Evolutionary conservation across 768 basidiomycete species (phyloP), one percentile per base, ranked within the genome.

Genomic region (Punctularia strigosozonata): DNA sequence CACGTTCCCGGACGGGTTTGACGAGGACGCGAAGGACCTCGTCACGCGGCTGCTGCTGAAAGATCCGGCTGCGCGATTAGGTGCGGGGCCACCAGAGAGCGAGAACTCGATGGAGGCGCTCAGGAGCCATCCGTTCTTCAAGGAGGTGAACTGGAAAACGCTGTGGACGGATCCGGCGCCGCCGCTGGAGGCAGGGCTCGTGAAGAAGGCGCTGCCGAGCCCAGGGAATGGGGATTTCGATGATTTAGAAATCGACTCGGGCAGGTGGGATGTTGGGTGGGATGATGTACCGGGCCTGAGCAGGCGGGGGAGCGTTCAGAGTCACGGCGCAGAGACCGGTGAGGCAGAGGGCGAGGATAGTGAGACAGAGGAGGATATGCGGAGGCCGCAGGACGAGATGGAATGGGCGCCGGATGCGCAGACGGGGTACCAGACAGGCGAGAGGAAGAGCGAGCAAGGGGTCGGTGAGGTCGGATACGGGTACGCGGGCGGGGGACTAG

Each of bases 1-100:
- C 61, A 66, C 73, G 17, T 87, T 91, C 53, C 90, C 94, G 0
- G 78, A 81, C 6, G 81, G 75, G 1, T 92, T 95, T 50, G 87
- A 94, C 50, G 63, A 69, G 32, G 69, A 80, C 28, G 90, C 89
- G 4, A 73, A 75, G 47, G 86, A 89, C 57, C 66, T 99, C 34
- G 71, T 98, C 15, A 66, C 74, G 49, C 68, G 66, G 40, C 69
- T 98, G 4, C 61, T 99, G 46, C 65, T 77, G 21, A 64, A 61
- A 14, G 72, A 84, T 36, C 80, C 82, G 1, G 42, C 51, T 10
- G 63, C 72, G 25, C 69, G 82, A 8, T 58, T 85, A 6, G 82
- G 82, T 6, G 73, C 74, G 3, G 68, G 70, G 31, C 57, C 56
- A 26, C 56, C 60, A 18, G 66, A 55, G 20, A 58, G 47, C 41